These are phyloP conservation scores for Moniliophthora roreri DNA, from an alignment of 1,284 basidiomycete genomes.

Conservation along the genomic window DNA sequence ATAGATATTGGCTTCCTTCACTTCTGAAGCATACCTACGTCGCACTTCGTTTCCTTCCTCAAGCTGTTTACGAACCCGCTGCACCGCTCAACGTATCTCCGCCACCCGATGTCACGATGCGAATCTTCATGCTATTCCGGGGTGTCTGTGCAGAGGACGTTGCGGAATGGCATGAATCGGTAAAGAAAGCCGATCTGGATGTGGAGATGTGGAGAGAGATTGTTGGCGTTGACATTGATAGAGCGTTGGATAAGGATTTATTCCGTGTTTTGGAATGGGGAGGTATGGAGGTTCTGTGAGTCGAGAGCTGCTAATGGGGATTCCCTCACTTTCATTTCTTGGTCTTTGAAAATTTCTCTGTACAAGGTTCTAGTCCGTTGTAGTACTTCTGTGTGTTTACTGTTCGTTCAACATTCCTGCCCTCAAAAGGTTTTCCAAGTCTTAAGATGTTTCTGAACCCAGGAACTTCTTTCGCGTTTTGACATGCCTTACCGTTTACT, in stretches of 20 bases:
- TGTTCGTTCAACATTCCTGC: too few species aligned
- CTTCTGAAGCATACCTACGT: constrained; percentile 37
- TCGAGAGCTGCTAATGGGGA: too few species aligned
- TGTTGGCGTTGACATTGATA: constrained; percentile 23
- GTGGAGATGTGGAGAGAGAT: constrained; percentile 21
- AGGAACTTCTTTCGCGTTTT: too few species aligned
- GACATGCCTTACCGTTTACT: too few species aligned
- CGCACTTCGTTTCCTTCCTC: constrained; percentile 45
- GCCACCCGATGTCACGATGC: constrained; percentile 39
- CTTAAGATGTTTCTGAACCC: too few species aligned
- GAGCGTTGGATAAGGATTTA: constrained; percentile 17
- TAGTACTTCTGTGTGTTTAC: too few species aligned
- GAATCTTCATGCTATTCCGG: constrained; percentile 47
- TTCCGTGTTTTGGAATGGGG: constrained; percentile 35
- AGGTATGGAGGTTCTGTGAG: too few species aligned
- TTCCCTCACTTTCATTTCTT: too few species aligned
- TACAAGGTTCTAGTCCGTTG: too few species aligned
- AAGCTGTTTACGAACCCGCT: constrained; percentile 36
- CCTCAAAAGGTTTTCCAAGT: too few species aligned
- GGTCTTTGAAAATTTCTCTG: too few species aligned
- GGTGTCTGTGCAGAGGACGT: constrained; percentile 25
- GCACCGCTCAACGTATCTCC: constrained; percentile 37
- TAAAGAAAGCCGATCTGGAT: neutral
- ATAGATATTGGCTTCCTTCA: constrained; percentile 45
- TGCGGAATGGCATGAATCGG: neutral